These are phyloP conservation scores for Boletus reticuloceps DNA, from an alignment of 768 basidiomycete genomes.

Conservation along the genomic window DNA sequence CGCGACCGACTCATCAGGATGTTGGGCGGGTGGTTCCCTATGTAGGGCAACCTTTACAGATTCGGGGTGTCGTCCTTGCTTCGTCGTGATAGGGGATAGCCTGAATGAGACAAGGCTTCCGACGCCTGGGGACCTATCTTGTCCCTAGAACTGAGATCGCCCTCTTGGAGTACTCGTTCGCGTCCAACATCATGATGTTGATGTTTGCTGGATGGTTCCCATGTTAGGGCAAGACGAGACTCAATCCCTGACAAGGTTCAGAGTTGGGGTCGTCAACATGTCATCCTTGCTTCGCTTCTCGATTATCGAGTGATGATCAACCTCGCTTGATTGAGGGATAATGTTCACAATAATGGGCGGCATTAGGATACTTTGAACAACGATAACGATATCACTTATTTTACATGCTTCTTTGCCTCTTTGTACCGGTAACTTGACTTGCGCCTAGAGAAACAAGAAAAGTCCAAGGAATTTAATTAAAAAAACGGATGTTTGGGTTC, in stretches of 20 bases:
- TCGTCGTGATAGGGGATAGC: no score
- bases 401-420: constrained; percentile 38
- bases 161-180: no score
- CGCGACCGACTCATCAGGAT: background rate
- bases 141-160: no score
- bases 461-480: background rate
- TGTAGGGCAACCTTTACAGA: background rate
- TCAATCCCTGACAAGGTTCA: no score
- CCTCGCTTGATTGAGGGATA: constrained; percentile 91
- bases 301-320: constrained; percentile 99
- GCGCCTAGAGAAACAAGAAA: background rate
- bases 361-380: constrained; percentile 89
- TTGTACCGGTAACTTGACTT: background rate
- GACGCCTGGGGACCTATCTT: no score
- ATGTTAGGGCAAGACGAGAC: no score
- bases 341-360: constrained; percentile 53
- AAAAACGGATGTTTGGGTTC: background rate
- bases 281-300: constrained; percentile 12
- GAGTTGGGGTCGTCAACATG: background rate
- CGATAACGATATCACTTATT: constrained; percentile 92
- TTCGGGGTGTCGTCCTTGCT: no score
- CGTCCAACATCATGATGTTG: no score
- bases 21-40: background rate
- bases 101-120: no score
- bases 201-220: no score